Evolutionary conservation across 1,284 basidiomycete genomes (phyloP), one percentile per base, ranked within the genome.

Genomic region (Leccinum griseonigrum): DNA sequence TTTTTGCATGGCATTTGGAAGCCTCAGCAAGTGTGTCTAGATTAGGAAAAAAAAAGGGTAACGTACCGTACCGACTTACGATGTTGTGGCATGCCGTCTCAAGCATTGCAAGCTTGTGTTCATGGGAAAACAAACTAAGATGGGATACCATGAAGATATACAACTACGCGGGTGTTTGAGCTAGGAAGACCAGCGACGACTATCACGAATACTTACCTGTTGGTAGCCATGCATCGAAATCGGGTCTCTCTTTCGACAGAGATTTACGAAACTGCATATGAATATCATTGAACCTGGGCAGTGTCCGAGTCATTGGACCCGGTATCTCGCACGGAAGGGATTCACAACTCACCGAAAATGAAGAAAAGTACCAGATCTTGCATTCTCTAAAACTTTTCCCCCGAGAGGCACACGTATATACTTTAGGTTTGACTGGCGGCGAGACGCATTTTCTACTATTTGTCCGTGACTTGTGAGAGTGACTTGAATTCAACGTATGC

Each of bases 31-130:
- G 56, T 36, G 48, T 48, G 56, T 56, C 56, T 28, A 16, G 34
- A 64, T 53, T 18, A 38, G 43, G 5, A 11, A 5, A 31, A 58
- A 54, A 14, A 3, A 0, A 1, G 9, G 51, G 31, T 1, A 13
- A 16, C 31, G 29, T 32, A 32, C 31, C 86, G 74, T 76, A 95
- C 95, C 94, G 96, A 60, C 81, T 85, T 3, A 91, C 86, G 28
- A 97, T 90, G 63, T 93, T 92, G 68, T 94, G 85, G 70, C 91
- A 94, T 0, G 92, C 92, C 1, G 87, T 85, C 74, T 96, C 93
- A 3, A 96, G 79, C 79, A 94, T 94, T 0, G 90, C 83, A 9
- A 85, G 83, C 11, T 90, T 91, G 65, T 94, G 88, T 26, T 78
- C 73, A 67, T 92, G 87, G 73, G 90, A 94, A 28, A 90, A 75